phyloP scores from a whole-genome alignment of 2,329 filamentous ascomycete genomes.

The Neopestalotiopsis clavispora region DNA sequence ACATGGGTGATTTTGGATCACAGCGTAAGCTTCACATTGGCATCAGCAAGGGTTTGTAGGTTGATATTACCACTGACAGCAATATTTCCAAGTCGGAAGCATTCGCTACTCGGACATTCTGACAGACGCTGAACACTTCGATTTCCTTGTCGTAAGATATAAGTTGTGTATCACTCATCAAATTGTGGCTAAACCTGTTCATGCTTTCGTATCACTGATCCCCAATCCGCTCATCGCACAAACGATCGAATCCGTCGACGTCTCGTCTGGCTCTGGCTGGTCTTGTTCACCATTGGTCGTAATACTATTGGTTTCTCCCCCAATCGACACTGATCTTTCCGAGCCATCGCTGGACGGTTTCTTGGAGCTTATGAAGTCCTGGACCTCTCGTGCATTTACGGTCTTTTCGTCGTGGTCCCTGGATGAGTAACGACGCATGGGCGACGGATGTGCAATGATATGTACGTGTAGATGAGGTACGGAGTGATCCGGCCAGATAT shows the following conservation, averaged over 20 bases:
- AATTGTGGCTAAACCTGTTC: not conserved
- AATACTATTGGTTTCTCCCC: fast-evolving
- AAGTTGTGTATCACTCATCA: not conserved
- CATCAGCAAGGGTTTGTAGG: not conserved
- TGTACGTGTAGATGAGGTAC: constrained; percentile 29
- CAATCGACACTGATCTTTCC: not conserved
- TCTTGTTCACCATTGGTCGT: too few species aligned
- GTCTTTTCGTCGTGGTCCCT: constrained; percentile 27
- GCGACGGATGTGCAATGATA: constrained; percentile 22
- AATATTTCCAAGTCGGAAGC: not conserved
- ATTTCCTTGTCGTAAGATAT: not conserved
- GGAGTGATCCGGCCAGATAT: constrained; percentile 27
- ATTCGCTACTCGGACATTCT: not conserved
- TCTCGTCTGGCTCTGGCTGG: too few species aligned
- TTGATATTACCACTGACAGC: not conserved
- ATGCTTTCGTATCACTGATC: not conserved
- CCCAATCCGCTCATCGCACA: too few species aligned
- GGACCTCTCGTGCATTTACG: constrained; percentile 26
- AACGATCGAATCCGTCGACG: too few species aligned
- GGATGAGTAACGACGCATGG: constrained; percentile 24
- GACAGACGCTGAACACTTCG: not conserved
- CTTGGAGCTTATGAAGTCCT: constrained; percentile 18
- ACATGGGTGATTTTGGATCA: not conserved
- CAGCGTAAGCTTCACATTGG: not conserved
- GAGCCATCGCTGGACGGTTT: not conserved